These are phyloP conservation scores for Aspergillus campestris DNA, from an alignment of 495 filamentous ascomycete species.

Conservation along the genomic window DNA sequence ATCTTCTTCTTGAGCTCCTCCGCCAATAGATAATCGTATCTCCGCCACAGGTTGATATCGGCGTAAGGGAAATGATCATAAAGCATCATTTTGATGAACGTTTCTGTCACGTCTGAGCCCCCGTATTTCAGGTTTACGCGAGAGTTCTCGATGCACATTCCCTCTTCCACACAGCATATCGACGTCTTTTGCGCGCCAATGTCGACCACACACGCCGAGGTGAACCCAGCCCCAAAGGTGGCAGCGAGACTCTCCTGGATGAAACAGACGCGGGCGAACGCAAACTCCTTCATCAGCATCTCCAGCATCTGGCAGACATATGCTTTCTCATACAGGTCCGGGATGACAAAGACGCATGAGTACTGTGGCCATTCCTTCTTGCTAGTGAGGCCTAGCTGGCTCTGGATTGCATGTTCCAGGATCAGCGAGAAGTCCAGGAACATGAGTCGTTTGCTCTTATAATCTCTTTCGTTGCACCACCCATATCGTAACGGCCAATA, in stretches of 20 bases:
- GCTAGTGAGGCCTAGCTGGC: conserved; percentile 66
- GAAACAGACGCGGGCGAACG: conserved; percentile 80
- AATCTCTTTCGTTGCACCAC: conserved; percentile 84
- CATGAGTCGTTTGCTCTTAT: conserved; percentile 62
- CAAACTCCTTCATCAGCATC: conserved; percentile 77
- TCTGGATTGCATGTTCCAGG: conserved; percentile 75
- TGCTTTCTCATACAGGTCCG: conserved; percentile 88
- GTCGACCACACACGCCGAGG: conserved; percentile 88
- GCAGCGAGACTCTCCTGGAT: conserved; percentile 94
- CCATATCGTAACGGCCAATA: conserved; percentile 87
- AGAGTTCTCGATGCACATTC: conserved; percentile 88
- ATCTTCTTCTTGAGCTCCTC: conserved; percentile 90
- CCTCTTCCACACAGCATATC: conserved; percentile 94
- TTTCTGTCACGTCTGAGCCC: conserved; percentile 85
- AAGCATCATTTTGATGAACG: conserved; percentile 95
- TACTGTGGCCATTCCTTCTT: conserved; percentile 82
- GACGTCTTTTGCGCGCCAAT: conserved; percentile 97
- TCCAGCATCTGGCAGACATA: conserved; percentile 81
- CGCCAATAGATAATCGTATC: conserved; percentile 87
- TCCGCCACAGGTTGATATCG: conserved; percentile 81
- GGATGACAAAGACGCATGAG: conserved; percentile 89
- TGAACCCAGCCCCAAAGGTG: conserved; percentile 92
- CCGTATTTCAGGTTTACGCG: conserved; percentile 90
- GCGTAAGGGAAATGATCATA: conserved; percentile 88
- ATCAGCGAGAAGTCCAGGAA: conserved; percentile 80